phyloP scores from a whole-genome alignment of 768 basidiomycete species.

The Cyathus striatus region DNA sequence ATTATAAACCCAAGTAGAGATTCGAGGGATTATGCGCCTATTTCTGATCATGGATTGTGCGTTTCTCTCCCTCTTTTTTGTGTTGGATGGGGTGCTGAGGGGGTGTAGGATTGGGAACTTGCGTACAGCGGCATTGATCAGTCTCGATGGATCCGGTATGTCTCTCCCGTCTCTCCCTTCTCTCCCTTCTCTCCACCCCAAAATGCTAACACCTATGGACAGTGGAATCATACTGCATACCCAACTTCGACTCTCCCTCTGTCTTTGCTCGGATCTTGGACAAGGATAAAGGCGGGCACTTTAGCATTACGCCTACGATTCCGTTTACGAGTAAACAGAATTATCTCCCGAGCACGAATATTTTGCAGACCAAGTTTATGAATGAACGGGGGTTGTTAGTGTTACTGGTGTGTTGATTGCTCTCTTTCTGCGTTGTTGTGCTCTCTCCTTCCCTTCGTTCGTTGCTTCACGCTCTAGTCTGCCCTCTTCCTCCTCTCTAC shows the following conservation, averaged over 20 bases:
- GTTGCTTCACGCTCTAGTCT: no score
- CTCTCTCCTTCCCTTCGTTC: no score
- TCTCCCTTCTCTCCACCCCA: no score
- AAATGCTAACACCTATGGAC: no score
- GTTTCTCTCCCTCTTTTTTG: not conserved
- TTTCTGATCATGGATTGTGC: not conserved
- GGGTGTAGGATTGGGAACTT: constrained; percentile 71
- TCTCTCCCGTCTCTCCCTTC: no score
- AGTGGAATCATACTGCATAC: constrained; percentile 93
- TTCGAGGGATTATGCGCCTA: not conserved
- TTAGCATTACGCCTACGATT: constrained; percentile 74
- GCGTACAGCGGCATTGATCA: constrained; percentile 78
- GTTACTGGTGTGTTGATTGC: constrained; percentile 70
- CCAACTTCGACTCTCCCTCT: constrained; percentile 91
- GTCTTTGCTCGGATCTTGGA: constrained; percentile 88
- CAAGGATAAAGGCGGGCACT: constrained; percentile 90
- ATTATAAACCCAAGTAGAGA: not conserved
- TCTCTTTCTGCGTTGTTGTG: no score
- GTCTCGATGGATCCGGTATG: constrained; percentile 77
- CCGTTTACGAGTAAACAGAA: constrained; percentile 76
- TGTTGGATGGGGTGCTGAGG: not conserved
- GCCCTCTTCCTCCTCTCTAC: no score
- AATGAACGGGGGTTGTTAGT: constrained; percentile 83
- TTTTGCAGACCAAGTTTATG: constrained; percentile 89
- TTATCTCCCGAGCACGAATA: constrained; percentile 80